These are phyloP conservation scores for Aspergillus campestris DNA, from an alignment of 495 filamentous ascomycete genomes.

Conservation along the genomic window DNA sequence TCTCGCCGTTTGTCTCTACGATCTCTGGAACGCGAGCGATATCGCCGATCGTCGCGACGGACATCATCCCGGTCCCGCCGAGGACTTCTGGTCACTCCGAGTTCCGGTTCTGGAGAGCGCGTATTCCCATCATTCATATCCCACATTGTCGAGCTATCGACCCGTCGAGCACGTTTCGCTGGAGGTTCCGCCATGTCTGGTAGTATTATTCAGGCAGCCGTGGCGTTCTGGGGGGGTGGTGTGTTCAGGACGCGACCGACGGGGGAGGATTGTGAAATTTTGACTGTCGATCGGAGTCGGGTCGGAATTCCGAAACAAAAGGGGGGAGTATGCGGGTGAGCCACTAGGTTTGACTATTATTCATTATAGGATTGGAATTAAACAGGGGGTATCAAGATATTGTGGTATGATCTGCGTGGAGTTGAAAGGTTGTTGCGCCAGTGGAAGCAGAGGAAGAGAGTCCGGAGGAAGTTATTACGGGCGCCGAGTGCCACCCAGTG, in stretches of 20 bases:
- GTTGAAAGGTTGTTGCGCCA: too few relatives aligned
- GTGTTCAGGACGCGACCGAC: too few relatives aligned
- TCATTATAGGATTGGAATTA: too few relatives aligned
- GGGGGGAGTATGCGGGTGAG: too few relatives aligned
- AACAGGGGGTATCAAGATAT: too few relatives aligned
- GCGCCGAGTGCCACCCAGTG: slow-evolving; percentile 4
- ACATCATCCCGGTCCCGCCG: slow-evolving; percentile 26
- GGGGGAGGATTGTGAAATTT: too few relatives aligned
- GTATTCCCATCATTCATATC: slow-evolving; percentile 33
- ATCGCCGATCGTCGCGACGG: slow-evolving; percentile 30
- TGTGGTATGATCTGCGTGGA: too few relatives aligned
- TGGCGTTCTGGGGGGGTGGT: too few relatives aligned
- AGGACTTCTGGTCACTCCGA: slow-evolving; percentile 29
- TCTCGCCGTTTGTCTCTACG: slow-evolving; percentile 32
- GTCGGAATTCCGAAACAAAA: too few relatives aligned
- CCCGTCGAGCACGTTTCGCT: slow-evolving; percentile 44
- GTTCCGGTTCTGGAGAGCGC: slow-evolving; percentile 20
- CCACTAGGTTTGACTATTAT: too few relatives aligned
- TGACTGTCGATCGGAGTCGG: too few relatives aligned
- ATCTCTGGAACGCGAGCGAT: slow-evolving; percentile 37
- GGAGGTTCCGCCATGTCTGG: slow-evolving; percentile 45
- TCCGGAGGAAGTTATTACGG: slow-evolving; percentile 14
- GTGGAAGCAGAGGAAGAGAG: background rate
- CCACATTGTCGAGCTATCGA: slow-evolving; percentile 48
- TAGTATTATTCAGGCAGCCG: background rate